These are phyloP conservation scores for Fusarium sp. DNA, from an alignment of 2,329 filamentous ascomycete genomes.

Conservation along the genomic window DNA sequence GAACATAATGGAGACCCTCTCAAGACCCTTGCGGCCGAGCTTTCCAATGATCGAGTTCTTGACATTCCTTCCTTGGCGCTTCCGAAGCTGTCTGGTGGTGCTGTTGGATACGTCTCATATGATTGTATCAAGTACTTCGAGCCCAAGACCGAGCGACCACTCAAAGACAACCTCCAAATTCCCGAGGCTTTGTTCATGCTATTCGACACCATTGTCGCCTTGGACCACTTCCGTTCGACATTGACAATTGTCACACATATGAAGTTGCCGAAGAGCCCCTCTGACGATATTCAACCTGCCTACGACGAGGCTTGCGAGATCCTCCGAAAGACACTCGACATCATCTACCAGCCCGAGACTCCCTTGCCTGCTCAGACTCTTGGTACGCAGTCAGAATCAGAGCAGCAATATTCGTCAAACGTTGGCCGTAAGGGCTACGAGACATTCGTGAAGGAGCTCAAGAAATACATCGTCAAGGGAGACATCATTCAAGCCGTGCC, in stretches of 20 bases:
- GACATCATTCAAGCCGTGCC: constrained; percentile 99
- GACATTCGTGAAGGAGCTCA: constrained; percentile 83
- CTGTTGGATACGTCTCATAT: constrained; percentile 96
- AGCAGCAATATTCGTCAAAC: constrained; percentile 89
- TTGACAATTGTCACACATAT: constrained; percentile 95
- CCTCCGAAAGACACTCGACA: constrained; percentile 69
- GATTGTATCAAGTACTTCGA: constrained; percentile 98
- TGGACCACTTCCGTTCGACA: constrained; percentile 93
- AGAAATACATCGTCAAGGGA: constrained; percentile 88
- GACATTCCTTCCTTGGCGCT: constrained; percentile 84
- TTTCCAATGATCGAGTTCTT: constrained; percentile 81
- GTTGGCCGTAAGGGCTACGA: constrained; percentile 91
- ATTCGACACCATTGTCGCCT: constrained; percentile 92
- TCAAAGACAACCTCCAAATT: constrained; percentile 88
- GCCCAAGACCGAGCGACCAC: constrained; percentile 88
- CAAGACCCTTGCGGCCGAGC: constrained; percentile 81
- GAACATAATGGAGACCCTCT: constrained; percentile 86
- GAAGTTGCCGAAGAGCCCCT: constrained; percentile 67
- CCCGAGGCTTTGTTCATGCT: constrained; percentile 98
- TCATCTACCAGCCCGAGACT: constrained; percentile 78
- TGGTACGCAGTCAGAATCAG: constrained; percentile 66
- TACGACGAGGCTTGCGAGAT: constrained; percentile 68
- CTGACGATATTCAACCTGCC: constrained; percentile 57
- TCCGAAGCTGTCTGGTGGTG: constrained; percentile 88
- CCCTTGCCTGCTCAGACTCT: constrained; percentile 79